A percentile compares a stretch with the other conserved stretches of the same genome.
phyloP scores from a whole-genome alignment of 2,329 filamentous ascomycete species.

The Stagonosporopsis cucurbitacearum region DNA sequence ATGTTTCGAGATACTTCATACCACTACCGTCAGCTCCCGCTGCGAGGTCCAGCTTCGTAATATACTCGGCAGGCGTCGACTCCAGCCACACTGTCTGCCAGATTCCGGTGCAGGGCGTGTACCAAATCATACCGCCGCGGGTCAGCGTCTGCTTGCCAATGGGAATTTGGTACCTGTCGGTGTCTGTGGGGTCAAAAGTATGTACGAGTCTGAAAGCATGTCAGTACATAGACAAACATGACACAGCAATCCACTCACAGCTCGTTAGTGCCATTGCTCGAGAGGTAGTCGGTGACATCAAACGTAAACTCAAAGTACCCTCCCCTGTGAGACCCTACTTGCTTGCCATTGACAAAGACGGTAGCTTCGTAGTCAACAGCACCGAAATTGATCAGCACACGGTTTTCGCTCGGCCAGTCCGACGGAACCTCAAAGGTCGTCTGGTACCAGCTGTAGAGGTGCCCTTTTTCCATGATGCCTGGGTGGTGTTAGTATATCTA shows the following conservation, averaged over 20 bases:
- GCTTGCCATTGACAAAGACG: conserved; percentile 64
- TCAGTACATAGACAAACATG: neutral
- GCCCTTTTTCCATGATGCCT: conserved; percentile 51
- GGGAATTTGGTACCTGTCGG: conserved; percentile 62
- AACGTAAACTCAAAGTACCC: conserved; percentile 68
- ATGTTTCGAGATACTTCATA: conserved; percentile 10
- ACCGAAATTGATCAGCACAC: conserved; percentile 63
- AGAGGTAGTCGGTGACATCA: conserved; percentile 60
- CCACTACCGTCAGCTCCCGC: conserved; percentile 53
- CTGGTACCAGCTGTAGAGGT: conserved; percentile 57
- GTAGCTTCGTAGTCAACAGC: conserved; percentile 65
- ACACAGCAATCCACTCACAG: conserved; percentile 51
- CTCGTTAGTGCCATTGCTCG: conserved; percentile 57
- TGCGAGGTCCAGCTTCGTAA: conserved; percentile 65
- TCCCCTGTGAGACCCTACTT: conserved; percentile 62
- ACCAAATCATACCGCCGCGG: conserved; percentile 69
- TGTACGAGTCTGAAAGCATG: conserved; percentile 61
- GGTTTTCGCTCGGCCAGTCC: conserved; percentile 52
- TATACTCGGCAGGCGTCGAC: conserved; percentile 63
- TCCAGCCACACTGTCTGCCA: conserved; percentile 79
- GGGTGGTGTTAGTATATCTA: neutral
- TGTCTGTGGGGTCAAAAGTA: conserved; percentile 72
- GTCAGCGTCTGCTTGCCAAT: conserved; percentile 68
- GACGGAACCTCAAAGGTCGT: conserved; percentile 60
- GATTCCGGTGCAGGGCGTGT: conserved; percentile 74